Percentiles rank a stretch among this genome's conserved stretches.
Evolutionary conservation across 2,329 filamentous ascomycete genomes (phyloP).

Genomic region (Xylariaceae sp.): DNA sequence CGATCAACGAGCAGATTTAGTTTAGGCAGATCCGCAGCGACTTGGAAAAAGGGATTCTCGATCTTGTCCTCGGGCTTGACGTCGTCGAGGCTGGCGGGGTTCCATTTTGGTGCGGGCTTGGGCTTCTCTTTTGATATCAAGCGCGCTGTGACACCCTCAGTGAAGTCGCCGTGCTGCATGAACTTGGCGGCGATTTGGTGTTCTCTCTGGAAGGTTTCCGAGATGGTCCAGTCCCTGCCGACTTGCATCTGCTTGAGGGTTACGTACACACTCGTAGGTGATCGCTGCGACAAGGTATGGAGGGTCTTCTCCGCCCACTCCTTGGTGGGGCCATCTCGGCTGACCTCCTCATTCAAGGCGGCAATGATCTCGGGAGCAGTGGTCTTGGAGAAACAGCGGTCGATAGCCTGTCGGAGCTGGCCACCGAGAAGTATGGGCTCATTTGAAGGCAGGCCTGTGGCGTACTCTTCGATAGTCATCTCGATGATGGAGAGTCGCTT

Average conservation of each 20-base stretch:
- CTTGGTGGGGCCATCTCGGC: slow-evolving; percentile 46
- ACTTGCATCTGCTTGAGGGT: slow-evolving; percentile 77
- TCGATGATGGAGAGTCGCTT: slow-evolving; percentile 71
- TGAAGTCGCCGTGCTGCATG: slow-evolving; percentile 89
- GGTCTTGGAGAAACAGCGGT: slow-evolving; percentile 71
- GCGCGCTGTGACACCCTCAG: slow-evolving; percentile 80
- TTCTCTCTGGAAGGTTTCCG: slow-evolving; percentile 80
- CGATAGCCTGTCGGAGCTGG: slow-evolving; percentile 72
- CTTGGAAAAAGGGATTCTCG: slow-evolving; percentile 64
- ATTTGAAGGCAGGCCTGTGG: slow-evolving; percentile 75
- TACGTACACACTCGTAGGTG: slow-evolving; percentile 83
- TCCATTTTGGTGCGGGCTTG: slow-evolving; percentile 63
- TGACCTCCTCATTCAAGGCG: slow-evolving; percentile 59
- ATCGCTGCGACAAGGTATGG: slow-evolving; percentile 69
- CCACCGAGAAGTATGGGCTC: slow-evolving; percentile 66
- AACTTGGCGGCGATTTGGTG: slow-evolving; percentile 80
- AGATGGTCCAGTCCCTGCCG: slow-evolving; percentile 73
- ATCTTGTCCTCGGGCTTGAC: slow-evolving; percentile 55
- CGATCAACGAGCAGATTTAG: slow-evolving; percentile 59
- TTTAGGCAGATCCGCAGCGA: slow-evolving; percentile 39
- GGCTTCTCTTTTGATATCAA: slow-evolving; percentile 62
- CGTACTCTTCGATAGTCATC: slow-evolving; percentile 86
- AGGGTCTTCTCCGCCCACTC: slow-evolving; percentile 79
- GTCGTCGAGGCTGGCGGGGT: slow-evolving; percentile 67
- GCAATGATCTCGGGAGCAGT: slow-evolving; percentile 66